Base-by-base conservation (phyloP, 2,329 filamentous ascomycete species). In the Aspergillus pseudoglaucus region DNA sequence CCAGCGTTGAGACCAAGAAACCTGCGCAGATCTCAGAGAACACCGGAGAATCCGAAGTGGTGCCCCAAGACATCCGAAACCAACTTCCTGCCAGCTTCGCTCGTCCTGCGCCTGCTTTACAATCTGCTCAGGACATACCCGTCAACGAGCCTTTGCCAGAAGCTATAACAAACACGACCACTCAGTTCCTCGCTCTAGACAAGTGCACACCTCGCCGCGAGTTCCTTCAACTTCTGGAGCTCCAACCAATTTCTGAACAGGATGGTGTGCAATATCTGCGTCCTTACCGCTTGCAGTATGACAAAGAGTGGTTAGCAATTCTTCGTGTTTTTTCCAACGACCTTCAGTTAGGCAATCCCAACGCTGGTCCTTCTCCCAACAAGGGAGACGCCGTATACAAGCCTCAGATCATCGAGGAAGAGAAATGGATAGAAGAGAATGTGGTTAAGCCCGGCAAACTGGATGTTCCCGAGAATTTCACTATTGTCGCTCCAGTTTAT, bases 261-360 rank as follows among this genome's bases (percentile, higher is more conserved):
- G 46, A 53, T 27, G 43, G 42, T 17, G 46, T 42, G 9, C 43
- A 51, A 7, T 14, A 25, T 4, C 25, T 71, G 14, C 68, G 73
- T 2, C 82, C 82, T 1, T 79, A 82, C 56, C 74, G 72, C 9
- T 75, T 96, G 0, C 74, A 83, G 42, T 97, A 98, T 64, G 93
- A 98, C 66, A 82, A 84, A 9, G 93, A 98, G 71, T 98, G 91
- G 91, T 82, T 98, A 6, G 87, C 93, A 38, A 96, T 98, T 54
- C 90, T 85, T 10, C 86, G 91, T 38, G 85, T 83, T 6, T 94
- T 97, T 61, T 81, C 87, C 37, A 59, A 74, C 3, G 76, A 81
- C 37, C 75, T 93, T 2, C 68, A 72, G 1, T 72, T 91, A 33
- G 87, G 88, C 40, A 75, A 85, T 53, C 75, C 74, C 4, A 63